Conservation (phyloP, 2,329 filamentous ascomycete species). For the Thermomyces lanuginosus region DNA sequence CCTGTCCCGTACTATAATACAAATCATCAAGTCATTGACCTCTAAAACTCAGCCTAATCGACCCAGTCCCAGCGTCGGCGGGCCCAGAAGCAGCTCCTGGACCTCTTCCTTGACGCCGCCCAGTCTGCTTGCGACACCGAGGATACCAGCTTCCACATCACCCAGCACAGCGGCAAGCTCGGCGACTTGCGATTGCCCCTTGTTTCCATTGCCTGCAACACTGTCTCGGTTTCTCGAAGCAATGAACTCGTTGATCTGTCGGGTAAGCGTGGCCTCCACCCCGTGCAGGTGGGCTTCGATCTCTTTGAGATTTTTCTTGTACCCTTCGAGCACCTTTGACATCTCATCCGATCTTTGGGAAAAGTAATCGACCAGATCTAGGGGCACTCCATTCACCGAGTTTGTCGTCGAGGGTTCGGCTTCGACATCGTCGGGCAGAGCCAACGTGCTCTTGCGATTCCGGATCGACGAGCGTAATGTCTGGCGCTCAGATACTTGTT, state of each 20-base stretch:
- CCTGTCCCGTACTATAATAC: conserved; percentile 3
- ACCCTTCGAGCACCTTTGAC: conserved; percentile 39
- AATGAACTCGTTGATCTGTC: conserved; percentile 42
- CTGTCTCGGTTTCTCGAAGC: conserved; percentile 26
- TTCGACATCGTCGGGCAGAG: conserved; percentile 32
- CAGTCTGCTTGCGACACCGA: conserved; percentile 46
- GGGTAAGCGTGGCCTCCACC: conserved; percentile 43
- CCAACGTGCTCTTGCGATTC: conserved; percentile 24
- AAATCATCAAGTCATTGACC: conserved; percentile 3
- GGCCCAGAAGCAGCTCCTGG: conserved; percentile 38
- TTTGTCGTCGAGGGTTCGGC: conserved; percentile 24
- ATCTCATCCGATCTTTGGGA: conserved; percentile 47
- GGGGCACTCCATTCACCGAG: conserved; percentile 35
- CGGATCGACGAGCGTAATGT: conserved; percentile 23
- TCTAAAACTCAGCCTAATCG: conserved; percentile 8
- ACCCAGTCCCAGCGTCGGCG: conserved; percentile 14
- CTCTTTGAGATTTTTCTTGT: conserved; percentile 43
- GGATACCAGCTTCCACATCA: conserved; percentile 49
- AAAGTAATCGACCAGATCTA: conserved; percentile 49
- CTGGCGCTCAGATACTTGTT: conserved; percentile 23
- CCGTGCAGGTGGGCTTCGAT: conserved; percentile 50
- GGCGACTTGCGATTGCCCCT: conserved; percentile 27
- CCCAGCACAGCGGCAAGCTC: conserved; percentile 42
- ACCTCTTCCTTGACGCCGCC: conserved; percentile 44
- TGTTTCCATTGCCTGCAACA: conserved; percentile 22